Percentiles rank a stretch among this genome's conserved stretches.
phyloP scores from a whole-genome alignment of 352 stramenopile genomes.

The Plasmopara halstedii region DNA sequence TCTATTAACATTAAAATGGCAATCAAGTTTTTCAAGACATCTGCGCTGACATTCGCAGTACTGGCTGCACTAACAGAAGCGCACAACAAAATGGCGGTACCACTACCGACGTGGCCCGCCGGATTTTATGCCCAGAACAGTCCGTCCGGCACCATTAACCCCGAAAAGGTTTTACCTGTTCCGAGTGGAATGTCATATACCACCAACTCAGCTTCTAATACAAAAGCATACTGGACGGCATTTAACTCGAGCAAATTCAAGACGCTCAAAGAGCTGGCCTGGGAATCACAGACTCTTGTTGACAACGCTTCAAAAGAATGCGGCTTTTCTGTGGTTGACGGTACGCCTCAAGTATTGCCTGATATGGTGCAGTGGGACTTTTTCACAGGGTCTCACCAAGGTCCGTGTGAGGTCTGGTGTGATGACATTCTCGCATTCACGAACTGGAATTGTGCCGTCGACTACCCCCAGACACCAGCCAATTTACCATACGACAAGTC shows the following conservation, averaged over 20 bases:
- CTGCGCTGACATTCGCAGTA: too few relatives aligned
- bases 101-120: conserved; percentile 28
- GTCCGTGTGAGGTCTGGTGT: conserved; percentile 39
- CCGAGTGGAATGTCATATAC: conserved; percentile 39
- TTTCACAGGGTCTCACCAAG: conserved; percentile 33
- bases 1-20: too few relatives aligned
- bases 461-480: conserved; percentile 23
- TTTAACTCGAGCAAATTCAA: conserved; percentile 33
- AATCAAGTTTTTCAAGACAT: too few relatives aligned
- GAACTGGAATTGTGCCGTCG: conserved; percentile 31
- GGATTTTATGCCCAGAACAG: conserved; percentile 33
- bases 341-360: conserved; percentile 15
- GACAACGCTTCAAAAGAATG: conserved; percentile 23
- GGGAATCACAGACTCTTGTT: conserved; percentile 14
- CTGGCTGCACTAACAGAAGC: too few relatives aligned
- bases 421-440: conserved; percentile 32
- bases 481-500: conserved; percentile 37
- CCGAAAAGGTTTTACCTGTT: conserved; percentile 22
- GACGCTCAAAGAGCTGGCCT: conserved; percentile 25
- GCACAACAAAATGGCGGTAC: conserved; percentile 40
- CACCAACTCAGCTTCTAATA: conserved; percentile 21
- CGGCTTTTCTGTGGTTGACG: conserved; percentile 21
- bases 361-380: conserved; percentile 31
- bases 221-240: conserved; percentile 26
- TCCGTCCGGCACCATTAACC: conserved; percentile 36